A percentile compares a stretch with the other conserved stretches of the same genome.
Conservation (phyloP, 768 basidiomycete genomes). For the Porpolomopsis calyptriformis region DNA sequence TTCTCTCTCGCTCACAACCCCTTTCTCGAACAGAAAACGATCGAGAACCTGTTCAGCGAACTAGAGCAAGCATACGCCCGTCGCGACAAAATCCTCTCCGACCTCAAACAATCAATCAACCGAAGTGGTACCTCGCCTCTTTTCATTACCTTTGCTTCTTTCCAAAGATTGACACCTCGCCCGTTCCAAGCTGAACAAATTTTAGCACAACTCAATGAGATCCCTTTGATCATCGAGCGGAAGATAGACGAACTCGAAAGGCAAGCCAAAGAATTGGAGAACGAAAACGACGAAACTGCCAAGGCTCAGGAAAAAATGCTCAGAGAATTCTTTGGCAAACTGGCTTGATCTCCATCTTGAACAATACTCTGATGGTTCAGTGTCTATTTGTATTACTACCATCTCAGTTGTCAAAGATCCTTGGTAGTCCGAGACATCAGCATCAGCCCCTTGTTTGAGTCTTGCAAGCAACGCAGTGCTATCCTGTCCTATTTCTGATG, state of each 20-base stretch:
- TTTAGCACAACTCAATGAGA: constrained; percentile 28
- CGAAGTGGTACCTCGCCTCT: constrained; percentile 33
- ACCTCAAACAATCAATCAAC: constrained; percentile 34
- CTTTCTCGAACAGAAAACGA: constrained; percentile 26
- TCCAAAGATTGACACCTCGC: constrained; percentile 3
- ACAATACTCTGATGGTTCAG: not conserved
- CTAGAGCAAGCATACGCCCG: constrained; percentile 38
- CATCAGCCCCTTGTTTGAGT: not conserved
- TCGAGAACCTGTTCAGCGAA: constrained; percentile 31
- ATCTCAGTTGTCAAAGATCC: not conserved
- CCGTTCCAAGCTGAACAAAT: constrained; percentile 14
- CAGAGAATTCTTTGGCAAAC: constrained; percentile 20
- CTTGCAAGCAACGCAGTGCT: no score
- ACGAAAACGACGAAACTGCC: constrained; percentile 18
- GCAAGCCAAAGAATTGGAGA: constrained; percentile 34
- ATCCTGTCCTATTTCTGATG: no score
- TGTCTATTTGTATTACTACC: not conserved
- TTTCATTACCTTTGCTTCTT: constrained; percentile 3
- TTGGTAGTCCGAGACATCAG: not conserved
- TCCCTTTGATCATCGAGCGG: constrained; percentile 44
- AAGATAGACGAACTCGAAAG: constrained; percentile 44
- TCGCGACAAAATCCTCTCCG: constrained; percentile 41
- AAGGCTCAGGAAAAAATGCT: constrained; percentile 20
- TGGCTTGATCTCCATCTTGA: constrained; percentile 6
- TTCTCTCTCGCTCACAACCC: not conserved